Evolutionary conservation across 495 filamentous ascomycete species (phyloP), one percentile per base, ranked within the genome.

Genomic region (Hypoxylon cercidicola): DNA sequence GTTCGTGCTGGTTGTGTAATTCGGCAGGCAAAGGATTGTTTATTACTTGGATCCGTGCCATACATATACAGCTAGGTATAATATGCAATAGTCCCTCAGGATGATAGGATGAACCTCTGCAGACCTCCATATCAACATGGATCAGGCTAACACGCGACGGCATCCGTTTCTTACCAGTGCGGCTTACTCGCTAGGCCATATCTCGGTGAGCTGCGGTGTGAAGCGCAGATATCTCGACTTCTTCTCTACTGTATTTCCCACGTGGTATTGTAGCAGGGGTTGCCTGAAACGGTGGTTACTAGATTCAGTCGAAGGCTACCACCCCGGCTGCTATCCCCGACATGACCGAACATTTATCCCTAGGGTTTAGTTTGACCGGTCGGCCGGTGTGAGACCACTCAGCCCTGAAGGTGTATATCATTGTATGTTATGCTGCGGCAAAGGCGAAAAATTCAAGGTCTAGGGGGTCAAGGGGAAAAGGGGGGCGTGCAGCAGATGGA

Each of bases 231-330:
- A 5, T 32, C 30, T 10, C 9, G 1, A 32, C 3, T 7, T 4
- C 9, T 9, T 32, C 30, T 10, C 9, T 5, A 32, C 3, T 7
- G 9, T 32, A 32, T 32, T 4, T 41, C 30, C 51, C 55, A 60
- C 53, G 50, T 54, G 59, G 53, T 47, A 55, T 54, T 46, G 5
- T 19, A 45, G 18, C 59, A 63, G 59, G 64, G 34, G 6, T 19
- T 46, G 50, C 49, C 39, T 63, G 59, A 68, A 68, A 68, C 64
- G 44, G 54, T 20, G 23, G 47, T 55, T 34, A 48, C 45, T 62
- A 54, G 41, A 50, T 62, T 67, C 30, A 21, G 64, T 43, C 11
- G 34, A 61, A 20, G 52, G 55, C 23, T 19, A 40, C 20, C 45
- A 32, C 16, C 40, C 46, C 50, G 39, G 51, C 23, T 64, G 58